A percentile compares a stretch with the other conserved stretches of the same genome.
phyloP scores from a whole-genome alignment of 441 rosid species.

The Gossypium gossypioides region DNA sequence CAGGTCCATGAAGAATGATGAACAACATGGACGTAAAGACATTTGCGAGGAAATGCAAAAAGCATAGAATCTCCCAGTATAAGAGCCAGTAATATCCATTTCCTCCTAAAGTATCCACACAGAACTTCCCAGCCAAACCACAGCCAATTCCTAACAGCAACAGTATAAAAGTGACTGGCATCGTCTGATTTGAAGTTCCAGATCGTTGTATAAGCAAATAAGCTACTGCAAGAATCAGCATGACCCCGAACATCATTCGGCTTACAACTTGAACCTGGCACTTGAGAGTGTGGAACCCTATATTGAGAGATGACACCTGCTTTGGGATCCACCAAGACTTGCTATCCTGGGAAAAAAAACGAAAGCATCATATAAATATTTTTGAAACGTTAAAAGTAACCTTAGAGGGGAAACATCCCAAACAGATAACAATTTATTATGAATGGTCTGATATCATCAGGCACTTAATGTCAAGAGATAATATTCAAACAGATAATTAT shows the following conservation, averaged over 20 bases:
- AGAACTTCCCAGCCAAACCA: conserved; percentile 66
- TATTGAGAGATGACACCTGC: conserved; percentile 27
- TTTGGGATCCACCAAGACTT: conserved; percentile 3
- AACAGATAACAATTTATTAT: background rate
- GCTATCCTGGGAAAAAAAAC: background rate
- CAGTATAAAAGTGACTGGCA: conserved; percentile 63
- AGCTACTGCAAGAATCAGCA: conserved; percentile 47
- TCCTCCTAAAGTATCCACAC: conserved; percentile 80
- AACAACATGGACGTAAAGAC: conserved; percentile 33
- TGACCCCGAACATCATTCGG: conserved; percentile 50
- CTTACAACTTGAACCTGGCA: conserved; percentile 58
- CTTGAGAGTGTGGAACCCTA: conserved; percentile 33
- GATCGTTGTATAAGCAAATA: conserved; percentile 60
- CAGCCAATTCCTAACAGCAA: conserved; percentile 55
- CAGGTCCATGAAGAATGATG: conserved; percentile 44
- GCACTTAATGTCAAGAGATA: background rate
- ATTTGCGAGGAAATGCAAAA: conserved; percentile 51
- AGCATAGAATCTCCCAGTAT: conserved; percentile 63
- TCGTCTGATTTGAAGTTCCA: conserved; percentile 41
- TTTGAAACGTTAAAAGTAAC: background rate
- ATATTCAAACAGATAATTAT: background rate
- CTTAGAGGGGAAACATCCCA: background rate
- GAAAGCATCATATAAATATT: conserved; percentile 1
- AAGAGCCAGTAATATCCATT: conserved; percentile 58
- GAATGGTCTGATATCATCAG: background rate